These are phyloP conservation scores for Papiliotrema nemorosa DNA, from an alignment of 1,284 basidiomycete genomes.

Conservation along the genomic window DNA sequence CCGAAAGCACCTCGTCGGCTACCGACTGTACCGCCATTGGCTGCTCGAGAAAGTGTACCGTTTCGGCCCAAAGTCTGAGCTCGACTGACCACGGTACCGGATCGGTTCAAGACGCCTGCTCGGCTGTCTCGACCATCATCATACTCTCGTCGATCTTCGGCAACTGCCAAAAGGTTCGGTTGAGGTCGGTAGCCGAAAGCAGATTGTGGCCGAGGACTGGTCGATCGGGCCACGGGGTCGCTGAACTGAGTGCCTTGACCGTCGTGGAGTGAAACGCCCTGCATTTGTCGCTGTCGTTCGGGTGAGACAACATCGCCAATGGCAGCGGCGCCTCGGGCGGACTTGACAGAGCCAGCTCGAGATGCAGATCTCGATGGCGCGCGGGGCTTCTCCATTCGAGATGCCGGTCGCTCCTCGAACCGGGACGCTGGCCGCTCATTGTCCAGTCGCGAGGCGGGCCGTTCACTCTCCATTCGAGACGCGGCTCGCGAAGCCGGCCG, in stretches of 20 bases:
- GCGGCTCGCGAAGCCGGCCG: background rate
- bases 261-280: conserved; percentile 21
- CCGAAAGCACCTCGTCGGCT: conserved; percentile 43
- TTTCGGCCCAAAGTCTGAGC: conserved; percentile 34
- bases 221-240: conserved; percentile 8
- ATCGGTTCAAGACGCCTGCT: conserved; percentile 19
- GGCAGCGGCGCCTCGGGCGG: conserved; percentile 13
- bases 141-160: conserved; percentile 18
- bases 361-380: too few species aligned
- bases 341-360: conserved; percentile 2
- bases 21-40: conserved; percentile 43
- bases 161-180: conserved; percentile 25
- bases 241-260: conserved; percentile 16
- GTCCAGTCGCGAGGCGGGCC: background rate
- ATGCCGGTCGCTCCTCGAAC: too few species aligned
- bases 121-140: conserved; percentile 18
- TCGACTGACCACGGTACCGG: conserved; percentile 26
- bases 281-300: conserved; percentile 37
- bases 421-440: background rate
- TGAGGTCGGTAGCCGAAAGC: conserved; percentile 33
- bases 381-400: too few species aligned
- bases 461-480: background rate
- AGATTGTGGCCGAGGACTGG: conserved; percentile 24
- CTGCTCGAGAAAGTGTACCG: conserved; percentile 33
- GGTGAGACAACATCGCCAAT: conserved; percentile 29